Evolutionary conservation across 176 grass and related monocot species (phyloP).

Genomic region (Cocos nucifera): DNA sequence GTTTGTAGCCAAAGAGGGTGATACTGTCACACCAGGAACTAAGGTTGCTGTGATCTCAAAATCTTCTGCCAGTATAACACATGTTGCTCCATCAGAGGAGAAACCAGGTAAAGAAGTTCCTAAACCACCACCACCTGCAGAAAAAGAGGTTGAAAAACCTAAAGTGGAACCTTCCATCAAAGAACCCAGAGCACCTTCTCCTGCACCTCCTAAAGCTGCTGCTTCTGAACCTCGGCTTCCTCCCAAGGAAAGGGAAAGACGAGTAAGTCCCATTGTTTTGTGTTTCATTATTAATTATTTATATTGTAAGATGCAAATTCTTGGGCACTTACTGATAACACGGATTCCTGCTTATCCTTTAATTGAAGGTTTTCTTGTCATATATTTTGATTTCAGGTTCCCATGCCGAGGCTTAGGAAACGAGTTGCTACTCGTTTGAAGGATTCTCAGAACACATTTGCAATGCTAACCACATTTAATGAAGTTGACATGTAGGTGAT

Average conservation of each 20-base stretch:
- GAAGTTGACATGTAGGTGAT: slow-evolving; percentile 95
- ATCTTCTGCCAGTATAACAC: slow-evolving; percentile 67
- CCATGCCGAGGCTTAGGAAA: slow-evolving; percentile 93
- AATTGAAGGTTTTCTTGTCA: too few species aligned
- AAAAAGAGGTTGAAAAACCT: slow-evolving; percentile 39
- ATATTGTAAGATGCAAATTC: too few species aligned
- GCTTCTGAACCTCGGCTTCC: slow-evolving; percentile 91
- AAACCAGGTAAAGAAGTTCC: slow-evolving; percentile 47
- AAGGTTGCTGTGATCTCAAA: slow-evolving; percentile 95
- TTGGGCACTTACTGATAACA: too few species aligned
- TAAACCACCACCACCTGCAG: slow-evolving; percentile 19
- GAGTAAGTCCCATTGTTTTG: slow-evolving; percentile 38
- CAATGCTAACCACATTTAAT: slow-evolving; percentile 94
- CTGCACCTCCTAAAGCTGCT: slow-evolving; percentile 37
- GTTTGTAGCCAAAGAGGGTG: slow-evolving; percentile 79
- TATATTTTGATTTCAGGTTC: slow-evolving; percentile 37
- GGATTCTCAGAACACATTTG: slow-evolving; percentile 99
- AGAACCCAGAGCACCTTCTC: slow-evolving; percentile 32
- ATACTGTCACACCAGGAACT: slow-evolving; percentile 91
- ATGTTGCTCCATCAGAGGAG: slow-evolving; percentile 91
- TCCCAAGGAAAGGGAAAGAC: slow-evolving; percentile 86
- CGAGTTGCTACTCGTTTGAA: slow-evolving; percentile 92
- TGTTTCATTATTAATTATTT: too few species aligned
- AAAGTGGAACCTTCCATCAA: slow-evolving; percentile 40
- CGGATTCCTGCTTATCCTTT: too few species aligned